Conservation (phyloP, 768 basidiomycete genomes). For the Lyophyllum decastes region DNA sequence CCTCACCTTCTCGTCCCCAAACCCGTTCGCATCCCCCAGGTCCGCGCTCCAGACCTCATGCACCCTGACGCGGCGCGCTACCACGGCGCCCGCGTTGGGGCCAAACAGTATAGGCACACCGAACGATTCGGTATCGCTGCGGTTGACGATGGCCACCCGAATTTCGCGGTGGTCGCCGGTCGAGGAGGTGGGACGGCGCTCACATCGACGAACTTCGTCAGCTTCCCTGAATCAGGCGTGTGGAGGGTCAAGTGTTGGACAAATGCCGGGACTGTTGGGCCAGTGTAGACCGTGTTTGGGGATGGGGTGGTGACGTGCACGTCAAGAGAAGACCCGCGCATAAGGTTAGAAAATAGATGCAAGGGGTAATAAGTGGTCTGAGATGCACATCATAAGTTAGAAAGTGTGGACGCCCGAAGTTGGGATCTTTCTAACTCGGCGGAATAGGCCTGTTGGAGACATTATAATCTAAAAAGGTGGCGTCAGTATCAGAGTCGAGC, state of each 20-base stretch:
- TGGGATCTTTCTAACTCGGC: slow-evolving; percentile 19
- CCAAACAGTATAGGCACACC: slow-evolving; percentile 39
- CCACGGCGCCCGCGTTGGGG: slow-evolving; percentile 22
- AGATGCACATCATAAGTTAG: background rate
- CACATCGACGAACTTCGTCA: slow-evolving; percentile 48
- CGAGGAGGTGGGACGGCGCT: slow-evolving; percentile 44
- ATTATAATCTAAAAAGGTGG: slow-evolving; percentile 41
- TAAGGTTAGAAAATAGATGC: slow-evolving; percentile 54
- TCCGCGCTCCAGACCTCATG: slow-evolving; percentile 56
- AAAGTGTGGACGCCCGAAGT: background rate
- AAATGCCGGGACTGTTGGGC: slow-evolving; percentile 54
- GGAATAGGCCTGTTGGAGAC: slow-evolving; percentile 42
- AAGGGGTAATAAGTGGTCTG: slow-evolving; percentile 55
- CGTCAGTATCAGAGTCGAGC: background rate
- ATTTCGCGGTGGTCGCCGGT: slow-evolving; percentile 31
- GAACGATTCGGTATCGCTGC: slow-evolving; percentile 40
- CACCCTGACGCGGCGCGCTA: slow-evolving; percentile 33
- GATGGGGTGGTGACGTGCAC: slow-evolving; percentile 36
- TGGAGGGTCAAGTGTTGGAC: slow-evolving; percentile 40
- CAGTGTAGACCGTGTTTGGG: slow-evolving; percentile 29
- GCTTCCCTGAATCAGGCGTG: slow-evolving; percentile 32
- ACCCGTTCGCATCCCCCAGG: slow-evolving; percentile 42
- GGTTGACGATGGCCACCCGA: slow-evolving; percentile 56
- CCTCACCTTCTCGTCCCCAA: slow-evolving; percentile 42
- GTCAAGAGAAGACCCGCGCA: slow-evolving; percentile 48